These are phyloP conservation scores for Hyphodiscus hymeniophilus DNA, from an alignment of 495 filamentous ascomycete species.

Conservation along the genomic window DNA sequence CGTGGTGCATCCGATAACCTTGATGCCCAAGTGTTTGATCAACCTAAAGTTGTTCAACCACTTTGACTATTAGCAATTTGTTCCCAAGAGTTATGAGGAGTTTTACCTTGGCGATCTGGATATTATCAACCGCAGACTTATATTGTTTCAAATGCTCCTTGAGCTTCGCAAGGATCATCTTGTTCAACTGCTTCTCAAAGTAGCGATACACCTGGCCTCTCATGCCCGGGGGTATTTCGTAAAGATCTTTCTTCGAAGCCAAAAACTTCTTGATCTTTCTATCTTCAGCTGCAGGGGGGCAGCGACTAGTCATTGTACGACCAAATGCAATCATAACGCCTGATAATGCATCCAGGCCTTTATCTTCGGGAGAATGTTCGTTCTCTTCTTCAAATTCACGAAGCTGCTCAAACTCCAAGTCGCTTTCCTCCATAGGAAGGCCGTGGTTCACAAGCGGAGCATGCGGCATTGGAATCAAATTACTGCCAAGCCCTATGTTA, in stretches of 20 bases:
- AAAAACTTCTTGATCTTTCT: constrained; percentile 27
- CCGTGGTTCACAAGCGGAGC: constrained; percentile 34
- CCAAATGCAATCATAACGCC: constrained; percentile 39
- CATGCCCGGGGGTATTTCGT: constrained; percentile 35
- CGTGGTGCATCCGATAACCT: constrained; percentile 65
- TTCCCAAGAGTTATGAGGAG: constrained; percentile 39
- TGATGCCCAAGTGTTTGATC: constrained; percentile 24
- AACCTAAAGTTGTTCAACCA: constrained; percentile 10
- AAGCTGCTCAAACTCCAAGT: constrained; percentile 57
- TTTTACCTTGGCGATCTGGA: constrained; percentile 48
- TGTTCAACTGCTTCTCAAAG: constrained; percentile 39
- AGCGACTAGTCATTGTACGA: constrained; percentile 38
- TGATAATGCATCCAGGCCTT: constrained; percentile 36
- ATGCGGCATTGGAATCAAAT: constrained; percentile 32
- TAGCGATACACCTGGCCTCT: constrained; percentile 55
- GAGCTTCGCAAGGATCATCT: constrained; percentile 33
- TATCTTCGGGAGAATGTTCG: constrained; percentile 41
- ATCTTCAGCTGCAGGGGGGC: constrained; percentile 16
- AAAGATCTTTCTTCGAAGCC: constrained; percentile 39
- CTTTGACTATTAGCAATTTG: constrained; percentile 19
- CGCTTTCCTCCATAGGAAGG: constrained; percentile 50
- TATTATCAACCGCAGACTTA: constrained; percentile 27
- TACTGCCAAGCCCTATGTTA: constrained; percentile 45
- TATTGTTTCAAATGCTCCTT: constrained; percentile 36
- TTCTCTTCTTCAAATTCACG: constrained; percentile 56